Evolutionary conservation across 768 basidiomycete genomes (phyloP).

Genomic region (Termitomyces sp.): DNA sequence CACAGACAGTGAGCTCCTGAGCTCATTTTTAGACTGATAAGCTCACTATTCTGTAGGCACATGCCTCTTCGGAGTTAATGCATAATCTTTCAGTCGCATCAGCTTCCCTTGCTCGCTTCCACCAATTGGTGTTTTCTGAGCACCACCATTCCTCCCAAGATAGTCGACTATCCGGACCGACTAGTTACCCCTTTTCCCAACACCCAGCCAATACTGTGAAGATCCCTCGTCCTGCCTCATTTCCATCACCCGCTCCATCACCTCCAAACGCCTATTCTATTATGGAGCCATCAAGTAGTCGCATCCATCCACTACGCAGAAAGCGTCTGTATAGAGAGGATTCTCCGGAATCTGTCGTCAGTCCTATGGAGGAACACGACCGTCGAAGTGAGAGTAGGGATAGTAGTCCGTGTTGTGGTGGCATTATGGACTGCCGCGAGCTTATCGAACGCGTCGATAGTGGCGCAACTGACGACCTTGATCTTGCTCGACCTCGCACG

Average conservation of each 20-base stretch:
- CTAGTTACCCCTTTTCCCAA: constrained; percentile 4
- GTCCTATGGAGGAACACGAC: constrained; percentile 7
- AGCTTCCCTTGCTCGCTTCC: constrained; percentile 51
- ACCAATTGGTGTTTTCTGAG: constrained; percentile 40
- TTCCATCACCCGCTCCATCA: constrained; percentile 24
- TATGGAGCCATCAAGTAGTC: constrained; percentile 4
- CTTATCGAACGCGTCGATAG: constrained; percentile 29
- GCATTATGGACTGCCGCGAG: constrained; percentile 44
- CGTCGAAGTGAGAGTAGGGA: constrained; percentile 15
- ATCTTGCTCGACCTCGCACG: not conserved
- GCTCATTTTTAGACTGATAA: constrained; percentile 2
- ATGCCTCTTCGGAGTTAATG: constrained; percentile 50
- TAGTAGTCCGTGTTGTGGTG: constrained; percentile 41
- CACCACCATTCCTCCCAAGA: constrained; percentile 10
- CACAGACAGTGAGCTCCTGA: constrained; percentile 27
- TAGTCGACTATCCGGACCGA: constrained; percentile 7
- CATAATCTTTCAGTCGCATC: constrained; percentile 42
- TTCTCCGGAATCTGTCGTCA: constrained; percentile 20
- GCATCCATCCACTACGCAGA: constrained; percentile 14
- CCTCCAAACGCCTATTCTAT: constrained; percentile 13
- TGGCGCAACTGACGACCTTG: constrained; percentile 2
- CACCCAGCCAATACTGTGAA: constrained; percentile 8
- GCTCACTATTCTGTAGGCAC: constrained; percentile 30
- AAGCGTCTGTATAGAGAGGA: constrained; percentile 31
- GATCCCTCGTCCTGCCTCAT: constrained; percentile 21